These are phyloP conservation scores for Hordeum marinum DNA, from an alignment of 176 grass and related monocot species.

Conservation along the genomic window DNA sequence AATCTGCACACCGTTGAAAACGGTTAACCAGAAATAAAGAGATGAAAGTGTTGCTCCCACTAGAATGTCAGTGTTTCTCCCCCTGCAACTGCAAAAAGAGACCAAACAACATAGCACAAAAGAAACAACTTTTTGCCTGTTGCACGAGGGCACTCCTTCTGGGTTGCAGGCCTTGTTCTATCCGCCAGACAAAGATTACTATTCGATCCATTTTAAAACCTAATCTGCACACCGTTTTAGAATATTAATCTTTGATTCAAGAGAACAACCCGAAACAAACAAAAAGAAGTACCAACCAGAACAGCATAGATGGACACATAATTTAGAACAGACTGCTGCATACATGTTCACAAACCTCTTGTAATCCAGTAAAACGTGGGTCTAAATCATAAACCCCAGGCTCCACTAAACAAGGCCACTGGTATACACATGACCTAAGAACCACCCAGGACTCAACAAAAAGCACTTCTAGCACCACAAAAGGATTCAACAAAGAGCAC, in stretches of 20 bases:
- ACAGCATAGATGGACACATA: not conserved
- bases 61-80: conserved; percentile 30
- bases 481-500: not conserved
- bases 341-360: not conserved
- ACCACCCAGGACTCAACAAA: not conserved
- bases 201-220: conserved; percentile 42
- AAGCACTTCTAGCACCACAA: not conserved
- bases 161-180: conserved; percentile 38
- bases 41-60: not conserved
- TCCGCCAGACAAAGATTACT: conserved; percentile 48
- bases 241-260: conserved; percentile 38
- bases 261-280: conserved; percentile 14
- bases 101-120: conserved; percentile 38
- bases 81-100: conserved; percentile 57
- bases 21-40: conserved; percentile 24
- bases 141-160: conserved; percentile 39
- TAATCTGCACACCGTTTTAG: conserved; percentile 66
- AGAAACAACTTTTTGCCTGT: conserved; percentile 27
- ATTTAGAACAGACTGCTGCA: not conserved
- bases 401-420: not conserved
- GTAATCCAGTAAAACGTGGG: not conserved
- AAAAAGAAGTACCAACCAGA: not conserved
- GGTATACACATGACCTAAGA: not conserved
- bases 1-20: conserved; percentile 27
- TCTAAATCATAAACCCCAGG: not conserved